phyloP scores from a whole-genome alignment of 2,329 filamentous ascomycete species.

The Aspergillus viridinutans region DNA sequence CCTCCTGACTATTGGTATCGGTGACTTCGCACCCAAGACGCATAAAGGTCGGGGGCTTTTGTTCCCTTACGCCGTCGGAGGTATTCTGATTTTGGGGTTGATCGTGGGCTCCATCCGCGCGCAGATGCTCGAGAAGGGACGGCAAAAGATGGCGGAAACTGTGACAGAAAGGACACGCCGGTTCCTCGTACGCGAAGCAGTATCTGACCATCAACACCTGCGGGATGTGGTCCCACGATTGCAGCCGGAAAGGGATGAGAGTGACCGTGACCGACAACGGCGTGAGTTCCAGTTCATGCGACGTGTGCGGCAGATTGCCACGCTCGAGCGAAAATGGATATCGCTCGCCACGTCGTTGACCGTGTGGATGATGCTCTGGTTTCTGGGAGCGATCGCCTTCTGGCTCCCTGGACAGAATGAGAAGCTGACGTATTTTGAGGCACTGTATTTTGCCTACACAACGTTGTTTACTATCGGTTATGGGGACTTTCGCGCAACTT shows the following conservation, averaged over 20 bases:
- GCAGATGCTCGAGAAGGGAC: constrained; percentile 36
- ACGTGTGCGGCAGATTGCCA: constrained; percentile 40
- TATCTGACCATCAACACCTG: constrained; percentile 10
- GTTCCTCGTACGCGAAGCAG: constrained; percentile 25
- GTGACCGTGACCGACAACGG: constrained; percentile 23
- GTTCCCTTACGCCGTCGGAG: constrained; percentile 34
- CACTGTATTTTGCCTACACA: constrained; percentile 37
- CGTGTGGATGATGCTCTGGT: constrained; percentile 43
- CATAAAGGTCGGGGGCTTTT: constrained; percentile 31
- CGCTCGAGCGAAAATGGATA: constrained; percentile 40
- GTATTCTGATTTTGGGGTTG: constrained; percentile 32
- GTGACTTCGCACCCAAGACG: constrained; percentile 28
- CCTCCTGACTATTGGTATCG: constrained; percentile 34
- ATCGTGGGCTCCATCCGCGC: constrained; percentile 34
- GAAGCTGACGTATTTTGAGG: constrained; percentile 36
- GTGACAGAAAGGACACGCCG: constrained; percentile 32
- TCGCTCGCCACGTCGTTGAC: constrained; percentile 34
- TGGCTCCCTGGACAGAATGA: constrained; percentile 28
- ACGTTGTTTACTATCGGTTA: constrained; percentile 40
- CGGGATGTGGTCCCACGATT: constrained; percentile 14
- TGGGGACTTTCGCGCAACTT: constrained; percentile 32
- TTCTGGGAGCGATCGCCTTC: constrained; percentile 37
- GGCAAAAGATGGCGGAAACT: constrained; percentile 32
- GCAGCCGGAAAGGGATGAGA: constrained; percentile 9
- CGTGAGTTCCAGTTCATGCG: constrained; percentile 46